These are phyloP conservation scores for Gracilaria domingensis DNA, from an alignment of 23 red algal species.

Conservation along the genomic window DNA sequence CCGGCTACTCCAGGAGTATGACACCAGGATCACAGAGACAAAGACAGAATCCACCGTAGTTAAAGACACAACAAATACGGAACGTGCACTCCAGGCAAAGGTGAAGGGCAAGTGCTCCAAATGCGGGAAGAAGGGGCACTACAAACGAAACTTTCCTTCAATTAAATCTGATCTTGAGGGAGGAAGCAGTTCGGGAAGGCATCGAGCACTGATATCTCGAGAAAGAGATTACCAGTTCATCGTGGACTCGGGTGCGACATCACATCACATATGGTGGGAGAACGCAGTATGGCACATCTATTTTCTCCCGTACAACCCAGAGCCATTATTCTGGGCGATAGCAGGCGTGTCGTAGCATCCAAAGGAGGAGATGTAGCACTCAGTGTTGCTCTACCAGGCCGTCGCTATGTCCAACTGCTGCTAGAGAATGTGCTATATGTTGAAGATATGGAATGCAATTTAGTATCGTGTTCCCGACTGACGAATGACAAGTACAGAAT, in stretches of 20 bases:
- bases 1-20: not conserved
- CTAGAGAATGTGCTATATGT: slow-evolving; percentile 16
- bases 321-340: not conserved
- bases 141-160: not conserved
- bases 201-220: too few relatives aligned
- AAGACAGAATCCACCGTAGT: too few relatives aligned
- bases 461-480: not conserved
- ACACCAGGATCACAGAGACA: too few relatives aligned
- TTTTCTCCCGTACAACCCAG: not conserved
- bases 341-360: not conserved
- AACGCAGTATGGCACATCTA: not conserved
- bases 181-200: too few relatives aligned
- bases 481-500: not conserved
- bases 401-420: too few relatives aligned
- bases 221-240: not conserved
- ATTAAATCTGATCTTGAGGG: too few relatives aligned
- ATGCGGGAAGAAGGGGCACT: slow-evolving; percentile 8
- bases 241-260: slow-evolving; percentile 25
- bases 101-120: not conserved
- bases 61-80: not conserved
- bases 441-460: not conserved
- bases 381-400: not conserved
- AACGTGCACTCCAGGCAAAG: not conserved
- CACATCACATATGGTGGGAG: slow-evolving; percentile 4
- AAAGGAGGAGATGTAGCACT: not conserved